Evolutionary conservation across 805 yeast species (phyloP).

Genomic region (Yarrowia yakushimensis): DNA sequence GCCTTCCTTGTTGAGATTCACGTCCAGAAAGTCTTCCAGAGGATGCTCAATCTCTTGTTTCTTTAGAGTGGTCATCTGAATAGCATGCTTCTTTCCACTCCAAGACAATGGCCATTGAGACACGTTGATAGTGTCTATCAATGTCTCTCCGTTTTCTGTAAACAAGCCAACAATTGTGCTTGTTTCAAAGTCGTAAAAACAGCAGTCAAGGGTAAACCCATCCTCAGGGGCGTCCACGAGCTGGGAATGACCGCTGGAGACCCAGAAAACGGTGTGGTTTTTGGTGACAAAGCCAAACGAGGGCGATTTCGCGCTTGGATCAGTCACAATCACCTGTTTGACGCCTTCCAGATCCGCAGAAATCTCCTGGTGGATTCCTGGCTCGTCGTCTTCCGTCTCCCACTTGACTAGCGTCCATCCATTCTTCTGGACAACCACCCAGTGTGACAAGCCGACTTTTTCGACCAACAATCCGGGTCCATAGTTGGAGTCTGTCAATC

Average conservation of each 20-base stretch:
- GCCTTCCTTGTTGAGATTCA: neutral
- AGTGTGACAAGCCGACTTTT: slow-evolving; percentile 3
- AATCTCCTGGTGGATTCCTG: slow-evolving; percentile 19
- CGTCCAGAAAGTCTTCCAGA: neutral
- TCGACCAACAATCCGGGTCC: slow-evolving; percentile 6
- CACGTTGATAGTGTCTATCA: neutral
- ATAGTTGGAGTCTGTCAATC: neutral
- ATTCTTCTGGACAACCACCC: slow-evolving; percentile 21
- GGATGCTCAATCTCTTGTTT: neutral
- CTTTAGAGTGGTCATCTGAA: neutral
- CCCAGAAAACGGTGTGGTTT: neutral
- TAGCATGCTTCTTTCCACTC: neutral
- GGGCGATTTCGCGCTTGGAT: neutral
- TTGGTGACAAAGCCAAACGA: slow-evolving; percentile 10
- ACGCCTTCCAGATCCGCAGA: slow-evolving; percentile 16
- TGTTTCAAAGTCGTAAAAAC: neutral
- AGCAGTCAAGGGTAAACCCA: neutral
- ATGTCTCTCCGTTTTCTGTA: neutral
- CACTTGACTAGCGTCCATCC: slow-evolving; percentile 19
- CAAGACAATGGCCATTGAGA: neutral
- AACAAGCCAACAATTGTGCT: neutral
- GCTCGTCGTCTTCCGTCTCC: slow-evolving; percentile 22
- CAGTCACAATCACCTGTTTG: neutral
- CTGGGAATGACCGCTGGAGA: slow-evolving; percentile 9
- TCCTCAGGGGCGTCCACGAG: neutral